These are phyloP conservation scores for Jasminum sambac DNA, from an alignment of 257 asterid genomes.

Conservation along the genomic window DNA sequence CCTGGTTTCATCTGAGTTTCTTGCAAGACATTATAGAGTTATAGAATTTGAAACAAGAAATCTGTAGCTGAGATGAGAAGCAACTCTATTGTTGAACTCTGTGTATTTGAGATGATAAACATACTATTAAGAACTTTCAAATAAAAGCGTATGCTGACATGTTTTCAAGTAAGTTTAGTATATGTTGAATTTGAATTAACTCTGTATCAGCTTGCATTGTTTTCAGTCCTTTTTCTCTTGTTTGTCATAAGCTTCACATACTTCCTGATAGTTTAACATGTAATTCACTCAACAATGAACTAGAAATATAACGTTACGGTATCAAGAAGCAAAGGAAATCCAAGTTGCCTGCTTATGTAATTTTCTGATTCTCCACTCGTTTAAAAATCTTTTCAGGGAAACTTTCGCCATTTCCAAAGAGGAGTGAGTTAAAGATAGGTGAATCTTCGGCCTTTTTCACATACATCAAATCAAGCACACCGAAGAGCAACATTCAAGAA, in stretches of 20 bases:
- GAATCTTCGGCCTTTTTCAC: constrained; percentile 94
- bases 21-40: neutral
- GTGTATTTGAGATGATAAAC: neutral
- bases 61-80: neutral
- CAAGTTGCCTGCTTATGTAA: neutral
- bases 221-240: neutral
- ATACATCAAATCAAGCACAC: constrained; percentile 69
- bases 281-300: neutral
- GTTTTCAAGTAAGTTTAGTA: neutral
- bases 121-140: neutral
- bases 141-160: neutral
- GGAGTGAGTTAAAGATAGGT: constrained; percentile 76
- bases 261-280: neutral
- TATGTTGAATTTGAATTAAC: neutral
- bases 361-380: constrained; percentile 1
- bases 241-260: neutral
- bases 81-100: neutral
- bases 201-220: neutral
- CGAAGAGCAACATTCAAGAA: constrained; percentile 43
- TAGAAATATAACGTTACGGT: neutral
- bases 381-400: constrained; percentile 47
- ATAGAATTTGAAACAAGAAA: neutral
- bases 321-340: neutral
- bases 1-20: neutral
- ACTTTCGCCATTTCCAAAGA: constrained; percentile 54